Evolutionary conservation across 176 grass and related monocot species (phyloP), one percentile per base, ranked within the genome.

Genomic region (Elymus sibiricus): DNA sequence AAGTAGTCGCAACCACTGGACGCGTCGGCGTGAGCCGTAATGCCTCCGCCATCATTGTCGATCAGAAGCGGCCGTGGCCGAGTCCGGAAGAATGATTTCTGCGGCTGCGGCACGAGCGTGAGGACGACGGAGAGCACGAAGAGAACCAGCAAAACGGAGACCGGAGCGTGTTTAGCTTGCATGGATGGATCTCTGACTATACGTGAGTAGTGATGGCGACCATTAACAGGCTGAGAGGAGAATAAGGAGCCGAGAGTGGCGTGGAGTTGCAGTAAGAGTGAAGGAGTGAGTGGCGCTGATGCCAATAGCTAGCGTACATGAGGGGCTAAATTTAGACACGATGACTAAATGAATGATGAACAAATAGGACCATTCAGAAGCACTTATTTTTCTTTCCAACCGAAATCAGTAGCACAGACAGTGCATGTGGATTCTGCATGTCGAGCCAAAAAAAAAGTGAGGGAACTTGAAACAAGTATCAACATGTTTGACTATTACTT

Each of bases 1-100:
- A 90, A 84, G 31, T 85, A 92, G 64, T 89, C 84, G 42, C 90
- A 94, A 1, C 51, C 27, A 24, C 15, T 39, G n/a, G 29, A 35
- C 4, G 35, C 7, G 10, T 11, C n/a, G 29, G 42, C 6, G 40
- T 5, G 32, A 51, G 7, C 59, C 15, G 0, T 8, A 8, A 8
- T 56, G 51, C 2, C 51, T 7, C 51, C 6, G 19, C 51, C 51
- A 56, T 2, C 14, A 8, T 34, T 47, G 82, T 9, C 42, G 35
- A 28, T 64, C 15, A 79, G 35, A 42, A 12, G 60, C 3, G 64
- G 77, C 70, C 0, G 53, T 22, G 65, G 31, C 43, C 62, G 40
- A 1, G 62, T n/a, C 55, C 58, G 61, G 64, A 82, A 78, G 24
- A 90, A 53, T 5, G 22, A 7, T 53, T 53, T 53, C 49, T 53